These are phyloP conservation scores for Porphyra umbilicalis DNA, from an alignment of 31 red algal species.

Conservation along the genomic window DNA sequence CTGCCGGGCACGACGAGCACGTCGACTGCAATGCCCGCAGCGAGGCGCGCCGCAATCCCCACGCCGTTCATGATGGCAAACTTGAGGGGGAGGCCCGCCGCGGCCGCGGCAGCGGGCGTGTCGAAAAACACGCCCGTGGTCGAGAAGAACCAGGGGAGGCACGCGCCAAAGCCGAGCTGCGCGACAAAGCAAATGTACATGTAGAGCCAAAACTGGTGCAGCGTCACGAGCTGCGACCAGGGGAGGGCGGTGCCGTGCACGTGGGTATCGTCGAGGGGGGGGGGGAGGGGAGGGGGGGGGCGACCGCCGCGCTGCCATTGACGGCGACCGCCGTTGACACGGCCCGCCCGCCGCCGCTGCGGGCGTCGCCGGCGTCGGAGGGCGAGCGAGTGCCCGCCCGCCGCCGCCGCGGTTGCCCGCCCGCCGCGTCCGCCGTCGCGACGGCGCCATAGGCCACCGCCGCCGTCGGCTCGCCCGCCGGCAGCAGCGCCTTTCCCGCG, in stretches of 20 bases:
- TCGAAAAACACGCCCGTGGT: neutral
- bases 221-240: neutral
- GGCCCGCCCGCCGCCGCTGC: neutral
- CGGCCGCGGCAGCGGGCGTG: neutral
- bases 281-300: neutral
- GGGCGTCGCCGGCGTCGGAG: neutral
- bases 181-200: neutral
- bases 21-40: conserved; percentile 3
- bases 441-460: neutral
- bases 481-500: too few relatives aligned
- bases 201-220: neutral
- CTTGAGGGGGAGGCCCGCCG: neutral
- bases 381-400: neutral
- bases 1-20: conserved; percentile 3
- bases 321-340: neutral
- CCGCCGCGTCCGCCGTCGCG: neutral
- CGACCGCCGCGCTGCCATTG: neutral
- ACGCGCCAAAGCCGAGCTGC: neutral
- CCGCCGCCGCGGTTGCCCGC: neutral
- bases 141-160: neutral
- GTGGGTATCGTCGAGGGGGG: neutral
- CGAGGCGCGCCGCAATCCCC: conserved; percentile 2
- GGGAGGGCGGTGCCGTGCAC: neutral
- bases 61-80: neutral
- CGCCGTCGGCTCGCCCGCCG: neutral